Evolutionary conservation across 176 grass and related monocot species (phyloP).

Genomic region (Raddia distichophylla): DNA sequence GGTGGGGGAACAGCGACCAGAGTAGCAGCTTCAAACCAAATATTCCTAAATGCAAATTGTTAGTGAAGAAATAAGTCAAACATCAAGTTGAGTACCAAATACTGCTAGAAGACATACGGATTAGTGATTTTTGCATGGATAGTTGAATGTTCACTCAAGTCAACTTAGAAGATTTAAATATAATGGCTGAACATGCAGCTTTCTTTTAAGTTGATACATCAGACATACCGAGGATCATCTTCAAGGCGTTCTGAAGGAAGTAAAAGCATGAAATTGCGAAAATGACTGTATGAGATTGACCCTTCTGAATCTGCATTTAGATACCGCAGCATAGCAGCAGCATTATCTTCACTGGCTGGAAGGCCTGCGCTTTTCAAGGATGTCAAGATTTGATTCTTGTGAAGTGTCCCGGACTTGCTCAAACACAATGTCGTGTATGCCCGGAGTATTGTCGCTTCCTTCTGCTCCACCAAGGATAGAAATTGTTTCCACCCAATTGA

Average conservation of each 20-base stretch:
- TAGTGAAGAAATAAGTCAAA: conserved; percentile 39
- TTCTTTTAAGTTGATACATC: conserved; percentile 1
- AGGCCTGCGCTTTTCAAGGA: conserved; percentile 84
- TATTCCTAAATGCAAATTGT: conserved; percentile 65
- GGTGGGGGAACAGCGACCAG: conserved; percentile 87
- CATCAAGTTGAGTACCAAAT: conserved; percentile 22
- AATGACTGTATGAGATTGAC: conserved; percentile 95
- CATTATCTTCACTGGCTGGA: conserved; percentile 92
- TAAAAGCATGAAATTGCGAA: conserved; percentile 97
- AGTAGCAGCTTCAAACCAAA: conserved; percentile 99
- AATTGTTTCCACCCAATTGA: conserved; percentile 98
- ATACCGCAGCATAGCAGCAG: conserved; percentile 85
- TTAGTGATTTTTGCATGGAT: not conserved
- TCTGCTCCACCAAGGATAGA: conserved; percentile 97
- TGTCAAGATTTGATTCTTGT: conserved; percentile 90
- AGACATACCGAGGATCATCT: conserved; percentile 88
- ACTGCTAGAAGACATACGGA: not conserved
- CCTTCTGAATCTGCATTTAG: conserved; percentile 76
- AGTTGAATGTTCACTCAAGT: not conserved
- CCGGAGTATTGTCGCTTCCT: conserved; percentile 88
- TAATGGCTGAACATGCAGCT: conserved; percentile 25
- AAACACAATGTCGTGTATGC: conserved; percentile 93
- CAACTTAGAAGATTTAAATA: not conserved
- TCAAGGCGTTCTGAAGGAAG: conserved; percentile 95
- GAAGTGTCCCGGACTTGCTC: conserved; percentile 95